Conservation (phyloP, 495 filamentous ascomycete species). For the Hyaloscypha finlandica region DNA sequence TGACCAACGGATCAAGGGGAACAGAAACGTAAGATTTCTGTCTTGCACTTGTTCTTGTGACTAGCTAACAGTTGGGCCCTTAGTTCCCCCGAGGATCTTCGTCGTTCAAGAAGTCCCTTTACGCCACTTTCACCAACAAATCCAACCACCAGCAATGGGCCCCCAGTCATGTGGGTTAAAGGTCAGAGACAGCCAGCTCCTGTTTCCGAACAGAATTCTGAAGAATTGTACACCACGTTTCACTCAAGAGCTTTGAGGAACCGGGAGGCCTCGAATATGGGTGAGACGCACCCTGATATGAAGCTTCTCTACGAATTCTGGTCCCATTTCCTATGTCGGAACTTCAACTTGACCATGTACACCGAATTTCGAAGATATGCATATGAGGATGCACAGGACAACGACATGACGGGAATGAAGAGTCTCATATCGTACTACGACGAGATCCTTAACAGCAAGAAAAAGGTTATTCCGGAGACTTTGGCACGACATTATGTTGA, state of each 20-base stretch:
- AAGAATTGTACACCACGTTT: constrained; percentile 57
- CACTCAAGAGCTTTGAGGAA: constrained; percentile 58
- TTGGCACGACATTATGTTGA: constrained; percentile 56
- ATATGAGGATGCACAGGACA: constrained; percentile 62
- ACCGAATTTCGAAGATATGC: constrained; percentile 73
- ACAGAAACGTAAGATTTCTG: constrained; percentile 37
- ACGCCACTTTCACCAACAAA: constrained; percentile 27
- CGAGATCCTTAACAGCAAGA: constrained; percentile 50
- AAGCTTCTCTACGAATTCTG: constrained; percentile 74
- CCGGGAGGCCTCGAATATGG: constrained; percentile 48
- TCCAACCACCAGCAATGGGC: constrained; percentile 20
- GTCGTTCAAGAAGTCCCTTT: constrained; percentile 31
- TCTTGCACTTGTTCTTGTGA: not conserved
- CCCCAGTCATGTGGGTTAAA: constrained; percentile 37
- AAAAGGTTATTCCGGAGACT: constrained; percentile 45
- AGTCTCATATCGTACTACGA: constrained; percentile 62
- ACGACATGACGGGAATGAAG: constrained; percentile 52
- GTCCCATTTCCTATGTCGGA: constrained; percentile 72
- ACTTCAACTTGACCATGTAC: constrained; percentile 81
- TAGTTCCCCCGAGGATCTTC: constrained; percentile 32
- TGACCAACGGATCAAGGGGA: constrained; percentile 34
- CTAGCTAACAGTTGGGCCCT: constrained; percentile 9
- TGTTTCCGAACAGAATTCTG: constrained; percentile 39
- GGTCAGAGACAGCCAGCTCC: constrained; percentile 28
- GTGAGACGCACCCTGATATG: constrained; percentile 55